Conservation (phyloP, 2,329 filamentous ascomycete genomes). For the Lizonia empirigonia region DNA sequence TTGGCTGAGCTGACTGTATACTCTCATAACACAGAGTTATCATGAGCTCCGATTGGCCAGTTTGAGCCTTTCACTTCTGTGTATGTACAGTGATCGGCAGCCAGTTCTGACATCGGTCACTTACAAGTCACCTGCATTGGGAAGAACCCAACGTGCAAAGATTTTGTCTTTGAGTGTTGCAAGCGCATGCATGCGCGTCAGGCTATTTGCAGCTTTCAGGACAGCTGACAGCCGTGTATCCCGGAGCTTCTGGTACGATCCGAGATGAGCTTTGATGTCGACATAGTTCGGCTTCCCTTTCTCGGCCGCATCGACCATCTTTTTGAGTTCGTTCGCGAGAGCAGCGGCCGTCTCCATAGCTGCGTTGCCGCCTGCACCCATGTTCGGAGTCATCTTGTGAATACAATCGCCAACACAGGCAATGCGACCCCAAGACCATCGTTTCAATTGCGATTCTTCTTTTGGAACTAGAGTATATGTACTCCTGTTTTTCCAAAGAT, state of each 20-base stretch:
- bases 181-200: slow-evolving; percentile 18
- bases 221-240: slow-evolving; percentile 10
- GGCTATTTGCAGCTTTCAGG: slow-evolving; percentile 6
- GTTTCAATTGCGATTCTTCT: slow-evolving; percentile 47
- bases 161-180: slow-evolving; percentile 19
- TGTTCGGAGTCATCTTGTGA: slow-evolving; percentile 47
- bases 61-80: background rate
- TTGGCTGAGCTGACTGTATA: slow-evolving; percentile 7
- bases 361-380: slow-evolving; percentile 26
- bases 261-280: slow-evolving; percentile 9
- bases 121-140: slow-evolving; percentile 18
- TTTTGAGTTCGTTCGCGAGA: slow-evolving; percentile 21
- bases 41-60: background rate
- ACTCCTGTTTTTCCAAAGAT: slow-evolving; percentile 40
- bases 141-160: slow-evolving; percentile 16
- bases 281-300: slow-evolving; percentile 19
- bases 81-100: background rate
- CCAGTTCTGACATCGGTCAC: slow-evolving; percentile 1
- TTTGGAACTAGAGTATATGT: slow-evolving; percentile 32
- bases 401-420: slow-evolving; percentile 51
- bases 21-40: background rate
- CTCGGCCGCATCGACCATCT: slow-evolving; percentile 13
- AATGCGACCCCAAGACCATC: slow-evolving; percentile 49
- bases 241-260: slow-evolving; percentile 17
- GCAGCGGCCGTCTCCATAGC: slow-evolving; percentile 28